Evolutionary conservation across 2,329 filamentous ascomycete species (phyloP), one percentile per base, ranked within the genome.

Genomic region (Colletotrichum sp.): DNA sequence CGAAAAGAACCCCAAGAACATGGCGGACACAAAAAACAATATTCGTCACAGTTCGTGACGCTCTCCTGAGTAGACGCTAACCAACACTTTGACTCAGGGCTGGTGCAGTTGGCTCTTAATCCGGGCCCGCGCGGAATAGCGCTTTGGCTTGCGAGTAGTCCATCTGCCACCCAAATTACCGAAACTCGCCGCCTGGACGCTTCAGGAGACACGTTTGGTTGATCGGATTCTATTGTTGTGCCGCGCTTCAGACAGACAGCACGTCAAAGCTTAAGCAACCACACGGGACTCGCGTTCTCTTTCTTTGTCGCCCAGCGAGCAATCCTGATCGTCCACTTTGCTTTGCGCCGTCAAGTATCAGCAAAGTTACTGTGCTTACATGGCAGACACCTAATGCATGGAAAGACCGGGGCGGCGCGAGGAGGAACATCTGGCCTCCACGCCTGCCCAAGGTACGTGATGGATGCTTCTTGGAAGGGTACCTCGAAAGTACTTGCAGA

Each of bases 231-330:
- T 73, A 28, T 43, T 66, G 26, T 28, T 58, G 58, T 60, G 64
- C 70, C 57, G 43, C 63, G 64, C 57, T 76, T 43, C 64, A 65
- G 55, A 69, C 64, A 65, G 55, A 69, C 28, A 48, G n/a, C 13
- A 58, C 18, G 70, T 76, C 74, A 65, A 76, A 74, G 74, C 74
- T 57, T 48, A 38, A 58, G 10, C 28, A 65, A 32, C 74, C 67
- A 70, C 67, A 69, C 65, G 43, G 63, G 57, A 61, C 70, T 52
- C 55, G 21, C 10, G 7, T 61, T 57, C 32, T 61, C 67, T 60
- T 74, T 71, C 67, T 65, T 69, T 32, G 64, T 76, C 36, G 64
- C 28, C 64, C 60, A 38, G 70, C 58, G 21, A 69, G 36, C 64
- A 64, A 52, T 34, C 43, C 38, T 57, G 21, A 60, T 52, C 65